Conservation (phyloP, 176 grass and related monocot species). For the Carex littledalei region DNA sequence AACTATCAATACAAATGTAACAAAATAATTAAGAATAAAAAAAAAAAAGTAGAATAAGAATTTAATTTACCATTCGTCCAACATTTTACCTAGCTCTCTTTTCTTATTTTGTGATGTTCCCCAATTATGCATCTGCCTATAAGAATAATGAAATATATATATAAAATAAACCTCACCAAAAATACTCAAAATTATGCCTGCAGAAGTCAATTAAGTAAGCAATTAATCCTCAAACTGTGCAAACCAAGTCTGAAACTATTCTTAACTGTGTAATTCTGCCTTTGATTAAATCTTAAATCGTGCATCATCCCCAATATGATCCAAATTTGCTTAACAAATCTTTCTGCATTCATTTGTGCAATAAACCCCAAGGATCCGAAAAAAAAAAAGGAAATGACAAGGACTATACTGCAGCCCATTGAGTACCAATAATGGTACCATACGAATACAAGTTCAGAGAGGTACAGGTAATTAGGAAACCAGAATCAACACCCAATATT, state of each 20-base stretch:
- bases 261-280: not conserved
- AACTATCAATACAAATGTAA: not conserved
- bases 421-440: not conserved
- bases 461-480: not conserved
- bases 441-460: not conserved
- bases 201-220: not conserved
- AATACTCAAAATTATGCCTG: not conserved
- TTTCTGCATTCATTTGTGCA: not conserved
- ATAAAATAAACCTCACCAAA: slow-evolving; percentile 10
- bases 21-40: not conserved
- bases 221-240: slow-evolving; percentile 1
- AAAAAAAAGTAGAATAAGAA: slow-evolving; percentile 11
- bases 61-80: slow-evolving; percentile 87
- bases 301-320: not conserved
- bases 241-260: not conserved
- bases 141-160: slow-evolving; percentile 18
- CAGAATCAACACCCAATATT: not conserved
- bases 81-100: slow-evolving; percentile 86
- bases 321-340: not conserved
- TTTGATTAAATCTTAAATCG: not conserved
- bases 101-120: slow-evolving; percentile 82
- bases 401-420: not conserved
- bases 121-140: slow-evolving; percentile 90
- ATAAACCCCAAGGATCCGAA: not conserved
- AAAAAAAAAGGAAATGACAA: not conserved